A percentile compares a stretch with the other conserved stretches of the same genome.
Conservation (phyloP, 2,329 filamentous ascomycete genomes). For the Aspergillus hortae region DNA sequence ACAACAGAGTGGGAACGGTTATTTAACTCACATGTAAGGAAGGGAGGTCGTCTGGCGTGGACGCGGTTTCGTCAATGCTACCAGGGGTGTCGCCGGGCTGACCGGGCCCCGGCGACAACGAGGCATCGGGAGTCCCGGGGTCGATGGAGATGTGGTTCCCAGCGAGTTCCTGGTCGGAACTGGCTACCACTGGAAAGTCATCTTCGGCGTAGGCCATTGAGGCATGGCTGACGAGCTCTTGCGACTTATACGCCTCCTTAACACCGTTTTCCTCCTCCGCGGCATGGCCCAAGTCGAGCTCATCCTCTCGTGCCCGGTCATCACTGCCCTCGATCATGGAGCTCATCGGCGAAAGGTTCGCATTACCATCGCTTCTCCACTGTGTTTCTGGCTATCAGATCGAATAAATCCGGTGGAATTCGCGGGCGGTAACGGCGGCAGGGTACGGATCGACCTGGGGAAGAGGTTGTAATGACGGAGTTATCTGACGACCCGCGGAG, state of each 20-base stretch:
- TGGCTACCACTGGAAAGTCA: constrained; percentile 24
- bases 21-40: constrained; percentile 67
- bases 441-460: background rate
- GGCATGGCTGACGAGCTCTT: constrained; percentile 16
- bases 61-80: constrained; percentile 65
- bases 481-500: background rate
- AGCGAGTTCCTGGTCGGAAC: constrained; percentile 18
- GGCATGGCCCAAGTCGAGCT: constrained; percentile 45
- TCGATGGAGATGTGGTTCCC: constrained; percentile 17
- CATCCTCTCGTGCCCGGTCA: constrained; percentile 57
- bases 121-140: constrained; percentile 17
- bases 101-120: constrained; percentile 20
- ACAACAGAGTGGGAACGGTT: constrained; percentile 54
- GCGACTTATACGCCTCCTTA: constrained; percentile 15
- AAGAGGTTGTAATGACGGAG: background rate
- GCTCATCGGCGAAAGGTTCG: constrained; percentile 61
- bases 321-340: constrained; percentile 62
- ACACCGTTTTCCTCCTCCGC: constrained; percentile 30
- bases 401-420: background rate
- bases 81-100: constrained; percentile 15
- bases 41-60: constrained; percentile 77
- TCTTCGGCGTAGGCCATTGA: constrained; percentile 22
- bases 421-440: background rate
- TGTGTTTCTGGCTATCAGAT: constrained; percentile 7
- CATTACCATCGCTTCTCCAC: constrained; percentile 51